Evolutionary conservation across 768 basidiomycete genomes (phyloP), one percentile per base, ranked within the genome.

Genomic region (Zangia roseola): DNA sequence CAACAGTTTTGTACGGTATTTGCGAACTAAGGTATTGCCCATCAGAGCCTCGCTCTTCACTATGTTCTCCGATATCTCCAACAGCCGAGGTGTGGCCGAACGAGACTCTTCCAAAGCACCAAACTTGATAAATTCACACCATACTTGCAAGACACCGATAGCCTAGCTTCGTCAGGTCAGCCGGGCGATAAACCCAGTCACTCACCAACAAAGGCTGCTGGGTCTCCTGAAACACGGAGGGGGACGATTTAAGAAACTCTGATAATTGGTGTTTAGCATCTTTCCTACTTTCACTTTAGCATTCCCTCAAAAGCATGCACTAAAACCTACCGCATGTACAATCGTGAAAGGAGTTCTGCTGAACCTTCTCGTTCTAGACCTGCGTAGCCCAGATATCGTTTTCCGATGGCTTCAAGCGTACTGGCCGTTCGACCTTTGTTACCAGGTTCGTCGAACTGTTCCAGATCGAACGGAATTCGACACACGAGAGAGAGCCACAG

Each of bases 401-500:
- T 86, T 0, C 80, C 86, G 4, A 83, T 63, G 1, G 59, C 53
- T 55, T 94, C 85, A 3, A 94, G 69, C 5, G 64, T 63, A 16
- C 59, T 55, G 0, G 83, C 81, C 1, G 88, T 89, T 39, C 74
- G 65, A 10, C 82, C 79, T 20, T 62, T 57, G n/a, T 71, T 63
- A 3, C 74, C 74, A 10, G 56, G 60, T 48, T 87, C 84, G 59
- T 93, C 91, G 45, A 97, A 91, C 58, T 91, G 88, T 25, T 82
- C 77, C 33, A 99, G 73, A 62, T 91, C 85, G 66, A 99, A 99
- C 0, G 97, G 97, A 16, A 97, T 85, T 72, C 90, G 91, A 71
- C 89, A 88, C 40, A 97, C 86, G 20, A 99, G 79, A 19, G 91
- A 88, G n/a, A 98, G 76, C 95, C 95, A 98, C 10, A 97, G 74